Base-by-base conservation (phyloP, 305 asterid species). In the Galium porrigens region DNA sequence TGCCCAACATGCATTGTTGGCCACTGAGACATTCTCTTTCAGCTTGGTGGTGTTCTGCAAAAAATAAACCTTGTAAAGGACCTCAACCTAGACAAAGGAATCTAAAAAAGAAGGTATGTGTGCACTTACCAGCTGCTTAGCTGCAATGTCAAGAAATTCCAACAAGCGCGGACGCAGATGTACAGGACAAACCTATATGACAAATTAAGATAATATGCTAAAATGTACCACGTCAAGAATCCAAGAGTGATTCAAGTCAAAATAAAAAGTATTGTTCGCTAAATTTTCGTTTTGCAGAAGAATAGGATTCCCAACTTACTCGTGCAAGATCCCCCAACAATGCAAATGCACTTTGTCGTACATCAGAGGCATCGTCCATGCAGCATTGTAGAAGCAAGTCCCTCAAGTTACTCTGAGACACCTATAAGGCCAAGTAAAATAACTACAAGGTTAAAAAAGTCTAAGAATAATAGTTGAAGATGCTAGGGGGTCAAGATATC, bases 1-100 rank as follows among this genome's bases (percentile, higher is more conserved):
- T 67, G 97, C 97, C 99, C 99, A 94, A 73, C 99, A 94, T 61
- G 99, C 99, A 80, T 94, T 94, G 73, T 94, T 94, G 76, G 95
- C 96, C 66, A 88, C 97, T 67, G 99, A 90, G 68, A 88, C 74
- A 57, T 88, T 85, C 68, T 86, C 97, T 80, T 85, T 94, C 78
- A 90, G 86, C 89, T 86, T 85, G 36, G 88, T 75, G 36, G 88
- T 71, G 76, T 75, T 81, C 97, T 94, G 94, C 56, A 57, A 56
- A 68, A 27, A 80, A 57, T 46, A 71, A 30, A 60, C 49, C 41
- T 51, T 14, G 29, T 32, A 62, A 69, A 73, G 59, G 54, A 52
- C 72, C 36, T 51, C 62, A 58, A 69, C 69, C 25, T 17, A 58
- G n/a, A 11, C 33, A 30, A 68, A 71, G 49, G n/a, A 18, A 48